Evolutionary conservation across 805 yeast genomes (phyloP), one percentile per base, ranked within the genome.

Genomic region (Candida tibetensis): DNA sequence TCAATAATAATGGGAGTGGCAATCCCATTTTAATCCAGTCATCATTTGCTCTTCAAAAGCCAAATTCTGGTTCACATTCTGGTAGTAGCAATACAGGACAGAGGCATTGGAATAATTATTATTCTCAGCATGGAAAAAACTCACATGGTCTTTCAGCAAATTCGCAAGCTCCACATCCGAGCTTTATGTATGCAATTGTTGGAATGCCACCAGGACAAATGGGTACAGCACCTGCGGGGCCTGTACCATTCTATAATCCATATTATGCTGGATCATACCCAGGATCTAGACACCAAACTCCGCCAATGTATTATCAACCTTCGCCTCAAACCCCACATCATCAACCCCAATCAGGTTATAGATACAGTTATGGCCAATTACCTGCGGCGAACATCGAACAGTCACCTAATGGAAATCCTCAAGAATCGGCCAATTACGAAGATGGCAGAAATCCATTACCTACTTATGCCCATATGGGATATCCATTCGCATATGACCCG

Each of bases 11-110:
- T 8, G 42, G 37, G 8, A 19, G 31, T 17, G 44, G 43, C 30
- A 50, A 53, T 8, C 52, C 55, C 10, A 44, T 62, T 17, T 35
- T 53, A 31, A 60, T 67, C 18, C 63, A 62, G 44, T 55, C 72
- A 0, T 65, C 70, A 23, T 66, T 67, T 54, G 73, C 73, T 2
- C 56, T 66, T 19, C 72, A 67, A 37, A 67, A 66, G 38, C 37
- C 45, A 7, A 43, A 40, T 17, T 27, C 22, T 4, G 27, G 25
- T 18, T 5, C 31, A 9, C 34, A 31, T 12, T 31, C 34, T 4
- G 22, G 22, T 4, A 10, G 9, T 7, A 21, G 25, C 10, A 10
- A 7, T 10, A n/a, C n/a, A n/a, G 25, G 25, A 21, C 25, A 21
- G 10, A 21, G 25, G 10, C 25, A 21, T 21, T 21, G 25, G 25